Evolutionary conservation across 257 asterid genomes (phyloP).

Genomic region (Gentiana dahurica): DNA sequence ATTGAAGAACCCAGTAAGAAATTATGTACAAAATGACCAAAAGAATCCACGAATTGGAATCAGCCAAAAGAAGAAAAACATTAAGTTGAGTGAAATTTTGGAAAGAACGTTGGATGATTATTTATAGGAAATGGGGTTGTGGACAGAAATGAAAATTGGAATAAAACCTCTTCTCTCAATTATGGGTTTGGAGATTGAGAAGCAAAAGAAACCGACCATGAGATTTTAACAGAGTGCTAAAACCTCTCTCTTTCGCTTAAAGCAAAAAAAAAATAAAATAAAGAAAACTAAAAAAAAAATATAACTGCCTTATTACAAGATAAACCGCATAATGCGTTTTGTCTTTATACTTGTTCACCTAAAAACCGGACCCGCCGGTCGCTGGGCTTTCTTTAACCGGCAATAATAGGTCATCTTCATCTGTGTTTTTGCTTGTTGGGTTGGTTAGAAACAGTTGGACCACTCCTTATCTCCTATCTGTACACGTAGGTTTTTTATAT

Average conservation of each 20-base stretch:
- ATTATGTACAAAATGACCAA: background rate
- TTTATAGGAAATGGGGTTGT: conserved; percentile 5
- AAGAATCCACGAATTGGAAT: background rate
- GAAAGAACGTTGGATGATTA: background rate
- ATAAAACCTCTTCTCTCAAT: background rate
- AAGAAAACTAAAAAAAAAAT: too few species aligned
- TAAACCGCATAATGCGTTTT: conserved; percentile 4
- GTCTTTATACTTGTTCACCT: conserved; percentile 14
- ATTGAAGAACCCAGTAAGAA: background rate
- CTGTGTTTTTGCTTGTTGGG: background rate
- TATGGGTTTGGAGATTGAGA: conserved; percentile 12
- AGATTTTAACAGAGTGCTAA: conserved; percentile 22
- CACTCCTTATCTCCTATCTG: conserved; percentile 6
- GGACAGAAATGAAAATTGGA: conserved; percentile 7
- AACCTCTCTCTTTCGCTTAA: conserved; percentile 13
- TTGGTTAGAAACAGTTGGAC: conserved; percentile 1
- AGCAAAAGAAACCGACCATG: conserved; percentile 15
- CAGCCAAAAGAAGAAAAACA: background rate
- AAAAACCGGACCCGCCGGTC: conserved; percentile 16
- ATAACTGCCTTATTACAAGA: too few species aligned
- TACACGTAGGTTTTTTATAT: too few species aligned
- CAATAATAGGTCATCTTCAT: conserved; percentile 1
- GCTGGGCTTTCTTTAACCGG: conserved; percentile 10
- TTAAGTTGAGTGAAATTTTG: background rate
- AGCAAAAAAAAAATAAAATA: too few species aligned